Base-by-base conservation (phyloP, 1,284 basidiomycete genomes). In the Pseudozyma flocculosa region DNA sequence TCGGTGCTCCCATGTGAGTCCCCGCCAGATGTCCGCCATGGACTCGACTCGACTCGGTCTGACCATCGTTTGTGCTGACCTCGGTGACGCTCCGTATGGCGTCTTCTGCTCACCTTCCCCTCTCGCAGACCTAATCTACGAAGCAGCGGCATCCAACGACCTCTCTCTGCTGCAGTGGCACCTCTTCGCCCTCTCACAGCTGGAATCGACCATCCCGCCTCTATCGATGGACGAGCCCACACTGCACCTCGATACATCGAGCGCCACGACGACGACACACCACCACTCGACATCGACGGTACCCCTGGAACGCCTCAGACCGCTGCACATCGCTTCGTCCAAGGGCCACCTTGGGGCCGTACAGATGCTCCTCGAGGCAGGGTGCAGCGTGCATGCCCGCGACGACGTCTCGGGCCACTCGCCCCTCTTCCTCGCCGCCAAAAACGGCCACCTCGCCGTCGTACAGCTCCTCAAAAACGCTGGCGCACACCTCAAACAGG, bases 351-450 rank as follows among this genome's bases (percentile, higher is more conserved):
- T 22, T 8, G n/a, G 88, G 37, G 77, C 92, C 34, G 84, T 87
- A 23, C 80, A 82, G 29, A 72, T 84, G 34, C 80, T 95, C 30
- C 81, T 95, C 30, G 82, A 85, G 54, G 85, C 85, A 1, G 92
- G 92, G 2, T 89, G 90, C 2, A 82, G 90, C n/a, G 91, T 95
- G 11, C 92, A 94, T 78, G 80, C 88, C 21, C 24, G 69, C 7
- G 55, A 70, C 10, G 83, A 89, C 40, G 89, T 92, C 70, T 80
- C 89, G 38, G 89, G 88, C 1, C 90, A 92, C 70, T 91, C 90
- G 15, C 84, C 90, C 7, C 54, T 81, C 21, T 81, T 72, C 59
- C 73, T 79, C 51, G 79, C 79, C 2, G 73, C 75, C 2, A 54
- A 62, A 22, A 54, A 68, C 23, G 61, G 59, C 1, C 70, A 74